Conservation (phyloP, 345 rosid genomes). For the Litchi chinensis region DNA sequence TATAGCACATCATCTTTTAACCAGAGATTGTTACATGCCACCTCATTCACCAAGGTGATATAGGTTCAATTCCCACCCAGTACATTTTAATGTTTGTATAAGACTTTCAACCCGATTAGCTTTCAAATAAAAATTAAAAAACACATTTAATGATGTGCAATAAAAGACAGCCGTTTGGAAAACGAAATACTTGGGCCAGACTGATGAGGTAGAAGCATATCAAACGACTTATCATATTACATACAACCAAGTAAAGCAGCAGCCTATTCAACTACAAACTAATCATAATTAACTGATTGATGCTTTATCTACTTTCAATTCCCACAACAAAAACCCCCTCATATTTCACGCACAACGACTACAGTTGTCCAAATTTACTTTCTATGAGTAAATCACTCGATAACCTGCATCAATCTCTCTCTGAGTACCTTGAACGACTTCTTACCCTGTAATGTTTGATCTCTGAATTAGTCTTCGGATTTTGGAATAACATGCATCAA, state of each 20-base stretch:
- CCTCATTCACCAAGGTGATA: too few relatives aligned
- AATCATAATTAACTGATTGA: not conserved
- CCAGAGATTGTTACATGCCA: too few relatives aligned
- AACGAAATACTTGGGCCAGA: not conserved
- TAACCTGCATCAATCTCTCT: not conserved
- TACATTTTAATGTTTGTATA: too few relatives aligned
- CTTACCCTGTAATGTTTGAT: constrained; percentile 52
- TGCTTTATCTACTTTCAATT: not conserved
- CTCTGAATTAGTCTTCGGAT: constrained; percentile 28
- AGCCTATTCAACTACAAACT: not conserved
- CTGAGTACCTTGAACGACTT: constrained; percentile 67
- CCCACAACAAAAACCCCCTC: not conserved
- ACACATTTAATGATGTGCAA: not conserved
- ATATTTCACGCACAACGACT: not conserved
- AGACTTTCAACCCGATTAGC: too few relatives aligned
- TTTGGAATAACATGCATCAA: not conserved
- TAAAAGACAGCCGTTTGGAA: not conserved
- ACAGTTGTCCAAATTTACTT: not conserved
- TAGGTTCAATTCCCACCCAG: too few relatives aligned
- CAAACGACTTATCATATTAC: not conserved
- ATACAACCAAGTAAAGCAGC: not conserved
- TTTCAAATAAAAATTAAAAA: too few relatives aligned
- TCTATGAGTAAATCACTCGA: not conserved
- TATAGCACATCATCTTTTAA: too few relatives aligned
- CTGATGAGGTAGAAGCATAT: not conserved